Base-by-base conservation (phyloP, 148 eudicot species). In the Diospyros lotus region DNA sequence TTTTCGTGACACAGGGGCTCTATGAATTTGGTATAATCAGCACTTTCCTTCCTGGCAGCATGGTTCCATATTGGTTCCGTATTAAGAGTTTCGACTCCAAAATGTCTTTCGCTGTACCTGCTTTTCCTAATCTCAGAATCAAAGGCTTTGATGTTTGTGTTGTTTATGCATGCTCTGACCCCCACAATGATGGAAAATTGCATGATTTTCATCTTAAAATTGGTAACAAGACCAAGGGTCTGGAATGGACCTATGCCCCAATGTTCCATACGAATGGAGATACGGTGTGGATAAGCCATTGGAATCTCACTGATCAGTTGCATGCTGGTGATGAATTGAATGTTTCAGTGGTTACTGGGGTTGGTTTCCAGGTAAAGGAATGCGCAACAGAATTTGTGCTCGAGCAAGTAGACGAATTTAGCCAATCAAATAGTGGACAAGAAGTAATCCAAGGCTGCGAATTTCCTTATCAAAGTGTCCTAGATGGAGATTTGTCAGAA, bases 1-100 rank as follows among this genome's bases (percentile, higher is more conserved):
- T 50, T 74, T 63, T 48, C 46, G 38, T 74, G 76, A 38, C 48
- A 9, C 69, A 74, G 76, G 76, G 76, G 45, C 48, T 74, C 15
- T 63, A 39, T 51, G 76, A 74, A 64, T 74, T 74, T 51, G 69
- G 51, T 38, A 64, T 74, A 62, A 38, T 74, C 59, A 74, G 69
- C 76, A 48, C 58, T 46, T 74, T 63, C 44, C 58, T 74, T 64
- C 76, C 76, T 50, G 69, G 76, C 14, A 38, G 59, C 50, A 45
- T 12, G 8, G 46, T 62, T 50, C 76, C 76, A 38, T 9, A 9
- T 52, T 74, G 58, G 18, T 64, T 62, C 69, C 41, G 44, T 46
- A 74, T 18, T 40, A 64, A 51, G 45, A 14, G 14, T 63, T 38
- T 59, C 42, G 76, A 50, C 9, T 41, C 58, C 54, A 11, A 68